Evolutionary conservation across 1,284 basidiomycete species (phyloP).

Genomic region (Sanghuangporus sanghuang): DNA sequence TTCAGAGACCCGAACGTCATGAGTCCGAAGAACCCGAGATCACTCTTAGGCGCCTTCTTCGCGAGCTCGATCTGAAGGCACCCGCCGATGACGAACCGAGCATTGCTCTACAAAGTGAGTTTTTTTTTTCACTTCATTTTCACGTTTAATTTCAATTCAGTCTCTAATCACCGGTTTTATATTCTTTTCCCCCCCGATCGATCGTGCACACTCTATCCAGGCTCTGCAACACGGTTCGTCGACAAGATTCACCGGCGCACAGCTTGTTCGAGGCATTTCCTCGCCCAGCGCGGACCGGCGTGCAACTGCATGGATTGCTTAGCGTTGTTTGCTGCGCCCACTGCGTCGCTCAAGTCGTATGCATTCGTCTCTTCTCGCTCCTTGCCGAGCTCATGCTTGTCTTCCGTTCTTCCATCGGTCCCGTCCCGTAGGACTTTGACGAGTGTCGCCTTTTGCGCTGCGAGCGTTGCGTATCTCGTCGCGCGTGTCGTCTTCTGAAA

Average conservation of each 20-base stretch:
- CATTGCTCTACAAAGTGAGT: slow-evolving; percentile 8
- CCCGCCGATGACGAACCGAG: slow-evolving; percentile 8
- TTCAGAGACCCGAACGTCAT: not conserved
- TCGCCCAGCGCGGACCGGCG: slow-evolving; percentile 8
- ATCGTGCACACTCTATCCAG: not conserved
- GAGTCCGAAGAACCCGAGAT: slow-evolving; percentile 4
- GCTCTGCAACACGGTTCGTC: slow-evolving; percentile 11
- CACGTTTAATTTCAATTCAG: not conserved
- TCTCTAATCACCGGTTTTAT: not conserved
- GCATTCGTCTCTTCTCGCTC: not conserved
- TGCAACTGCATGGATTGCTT: slow-evolving; percentile 15
- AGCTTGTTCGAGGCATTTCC: slow-evolving; percentile 11
- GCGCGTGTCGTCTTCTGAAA: slow-evolving; percentile 4
- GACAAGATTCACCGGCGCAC: slow-evolving; percentile 15
- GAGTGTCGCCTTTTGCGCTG: slow-evolving; percentile 12
- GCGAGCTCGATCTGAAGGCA: slow-evolving; percentile 7
- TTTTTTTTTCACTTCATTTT: not conserved
- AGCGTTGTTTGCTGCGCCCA: slow-evolving; percentile 1
- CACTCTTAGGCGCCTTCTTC: slow-evolving; percentile 4
- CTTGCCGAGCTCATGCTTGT: not conserved
- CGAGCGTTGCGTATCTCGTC: slow-evolving; percentile 7
- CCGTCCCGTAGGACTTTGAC: not conserved
- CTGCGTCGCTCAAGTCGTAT: slow-evolving; percentile 6
- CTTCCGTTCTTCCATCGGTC: not conserved
- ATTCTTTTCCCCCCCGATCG: not conserved